phyloP scores from a whole-genome alignment of 2,329 filamentous ascomycete species.

The Nigrospora sphaerica region DNA sequence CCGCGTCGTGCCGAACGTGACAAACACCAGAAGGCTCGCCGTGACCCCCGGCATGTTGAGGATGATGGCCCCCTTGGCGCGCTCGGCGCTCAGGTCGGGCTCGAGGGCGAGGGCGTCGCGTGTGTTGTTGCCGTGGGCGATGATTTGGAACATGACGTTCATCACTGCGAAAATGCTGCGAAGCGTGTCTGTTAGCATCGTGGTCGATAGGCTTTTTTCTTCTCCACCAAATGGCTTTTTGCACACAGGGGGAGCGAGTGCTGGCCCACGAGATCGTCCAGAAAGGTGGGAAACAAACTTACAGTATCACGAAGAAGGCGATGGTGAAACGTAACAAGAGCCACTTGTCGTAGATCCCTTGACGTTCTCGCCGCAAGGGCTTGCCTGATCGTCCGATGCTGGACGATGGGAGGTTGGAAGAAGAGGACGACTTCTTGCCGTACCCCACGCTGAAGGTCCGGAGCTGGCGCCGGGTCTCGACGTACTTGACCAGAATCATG shows the following conservation, averaged over 20 bases:
- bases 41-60: slow-evolving; percentile 31
- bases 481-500: slow-evolving; percentile 31
- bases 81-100: slow-evolving; percentile 24
- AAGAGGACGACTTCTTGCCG: slow-evolving; percentile 13
- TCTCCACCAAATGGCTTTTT: not conserved
- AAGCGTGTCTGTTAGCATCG: slow-evolving; percentile 13
- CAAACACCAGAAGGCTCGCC: slow-evolving; percentile 25
- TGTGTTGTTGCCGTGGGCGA: slow-evolving; percentile 20
- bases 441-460: slow-evolving; percentile 23
- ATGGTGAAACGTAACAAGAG: slow-evolving; percentile 36
- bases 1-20: slow-evolving; percentile 32
- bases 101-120: slow-evolving; percentile 14
- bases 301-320: slow-evolving; percentile 33
- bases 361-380: slow-evolving; percentile 6
- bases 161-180: slow-evolving; percentile 29
- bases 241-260: not conserved
- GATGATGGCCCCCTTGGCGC: slow-evolving; percentile 21
- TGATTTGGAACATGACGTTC: slow-evolving; percentile 10
- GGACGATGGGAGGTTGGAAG: slow-evolving; percentile 4
- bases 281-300: slow-evolving; percentile 4
- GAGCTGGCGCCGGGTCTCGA: slow-evolving; percentile 26
- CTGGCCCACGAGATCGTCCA: too few species aligned
- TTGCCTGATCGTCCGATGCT: not conserved
- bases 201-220: not conserved
- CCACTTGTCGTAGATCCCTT: slow-evolving; percentile 35